Evolutionary conservation across 2,329 filamentous ascomycete species (phyloP).

Genomic region (Triangularia verruculosa): DNA sequence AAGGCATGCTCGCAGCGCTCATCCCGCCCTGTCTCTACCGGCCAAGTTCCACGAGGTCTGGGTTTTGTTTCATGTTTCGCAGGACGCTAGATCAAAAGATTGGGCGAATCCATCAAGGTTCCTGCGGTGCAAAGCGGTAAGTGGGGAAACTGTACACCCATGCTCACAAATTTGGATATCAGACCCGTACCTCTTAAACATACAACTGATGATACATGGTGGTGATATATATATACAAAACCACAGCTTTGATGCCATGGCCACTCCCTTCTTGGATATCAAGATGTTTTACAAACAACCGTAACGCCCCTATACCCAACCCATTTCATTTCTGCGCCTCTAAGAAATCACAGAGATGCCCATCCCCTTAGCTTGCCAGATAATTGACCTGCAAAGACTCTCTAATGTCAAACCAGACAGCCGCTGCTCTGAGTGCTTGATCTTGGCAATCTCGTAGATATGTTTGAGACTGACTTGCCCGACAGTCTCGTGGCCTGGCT

Average conservation of each 20-base stretch:
- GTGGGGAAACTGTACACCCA: not conserved
- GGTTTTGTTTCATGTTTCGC: not conserved
- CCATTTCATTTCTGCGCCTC: slow-evolving; percentile 12
- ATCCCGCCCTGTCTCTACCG: not conserved
- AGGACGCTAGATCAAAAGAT: not conserved
- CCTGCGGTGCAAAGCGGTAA: not conserved
- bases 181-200: not conserved
- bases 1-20: not conserved
- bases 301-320: slow-evolving; percentile 21
- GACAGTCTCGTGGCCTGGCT: slow-evolving; percentile 72
- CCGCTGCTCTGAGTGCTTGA: slow-evolving; percentile 78
- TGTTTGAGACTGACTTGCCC: slow-evolving; percentile 91
- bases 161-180: not conserved
- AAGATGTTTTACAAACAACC: slow-evolving; percentile 22
- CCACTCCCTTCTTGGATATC: not conserved
- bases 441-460: slow-evolving; percentile 94
- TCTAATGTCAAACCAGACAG: slow-evolving; percentile 69
- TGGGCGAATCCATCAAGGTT: not conserved
- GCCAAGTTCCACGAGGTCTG: not conserved
- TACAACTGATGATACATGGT: slow-evolving; percentile 7
- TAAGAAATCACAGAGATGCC: slow-evolving; percentile 69
- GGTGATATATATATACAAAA: slow-evolving; percentile 16
- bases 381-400: slow-evolving; percentile 69
- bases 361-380: slow-evolving; percentile 72
- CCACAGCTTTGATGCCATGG: slow-evolving; percentile 2